Evolutionary conservation across 106 monocot genomes (phyloP).

Genomic region (Xerophyta viscosa): DNA sequence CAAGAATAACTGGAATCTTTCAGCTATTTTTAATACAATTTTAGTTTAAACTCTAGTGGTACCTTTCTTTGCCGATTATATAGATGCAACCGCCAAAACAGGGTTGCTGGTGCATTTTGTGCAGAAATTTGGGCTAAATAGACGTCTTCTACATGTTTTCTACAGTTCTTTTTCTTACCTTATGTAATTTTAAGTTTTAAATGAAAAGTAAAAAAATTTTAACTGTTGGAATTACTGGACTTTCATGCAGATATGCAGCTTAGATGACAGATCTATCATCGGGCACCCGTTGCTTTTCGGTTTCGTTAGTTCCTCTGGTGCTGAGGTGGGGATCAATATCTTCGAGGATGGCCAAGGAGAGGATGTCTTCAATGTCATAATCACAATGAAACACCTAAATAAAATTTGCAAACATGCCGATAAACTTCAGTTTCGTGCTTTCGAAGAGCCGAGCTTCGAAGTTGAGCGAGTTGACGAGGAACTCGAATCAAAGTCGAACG

Average conservation of each 20-base stretch:
- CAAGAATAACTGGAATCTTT: too few relatives aligned
- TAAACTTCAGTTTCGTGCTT: slow-evolving; percentile 27
- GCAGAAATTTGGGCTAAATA: too few relatives aligned
- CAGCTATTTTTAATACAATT: too few relatives aligned
- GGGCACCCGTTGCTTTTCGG: slow-evolving; percentile 43
- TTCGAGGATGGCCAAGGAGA: slow-evolving; percentile 10
- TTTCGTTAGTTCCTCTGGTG: slow-evolving; percentile 16
- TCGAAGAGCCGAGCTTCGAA: slow-evolving; percentile 19
- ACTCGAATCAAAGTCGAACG: slow-evolving; percentile 14
- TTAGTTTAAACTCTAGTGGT: too few relatives aligned
- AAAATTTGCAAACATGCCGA: slow-evolving; percentile 26
- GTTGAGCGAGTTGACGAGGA: slow-evolving; percentile 28
- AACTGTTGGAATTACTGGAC: too few relatives aligned
- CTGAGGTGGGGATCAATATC: slow-evolving; percentile 37
- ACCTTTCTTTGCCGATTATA: too few relatives aligned
- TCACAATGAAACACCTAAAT: slow-evolving; percentile 38
- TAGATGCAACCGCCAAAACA: too few relatives aligned
- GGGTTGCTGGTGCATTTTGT: too few relatives aligned
- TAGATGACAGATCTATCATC: slow-evolving; percentile 16
- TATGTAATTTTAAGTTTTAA: too few relatives aligned
- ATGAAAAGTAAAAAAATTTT: too few relatives aligned
- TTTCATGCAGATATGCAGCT: slow-evolving; percentile 39
- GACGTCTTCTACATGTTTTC: too few relatives aligned
- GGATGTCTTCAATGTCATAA: slow-evolving; percentile 33
- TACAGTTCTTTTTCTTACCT: too few relatives aligned